Base-by-base conservation (phyloP, 768 basidiomycete genomes). In the Hypholoma sublateritium region DNA sequence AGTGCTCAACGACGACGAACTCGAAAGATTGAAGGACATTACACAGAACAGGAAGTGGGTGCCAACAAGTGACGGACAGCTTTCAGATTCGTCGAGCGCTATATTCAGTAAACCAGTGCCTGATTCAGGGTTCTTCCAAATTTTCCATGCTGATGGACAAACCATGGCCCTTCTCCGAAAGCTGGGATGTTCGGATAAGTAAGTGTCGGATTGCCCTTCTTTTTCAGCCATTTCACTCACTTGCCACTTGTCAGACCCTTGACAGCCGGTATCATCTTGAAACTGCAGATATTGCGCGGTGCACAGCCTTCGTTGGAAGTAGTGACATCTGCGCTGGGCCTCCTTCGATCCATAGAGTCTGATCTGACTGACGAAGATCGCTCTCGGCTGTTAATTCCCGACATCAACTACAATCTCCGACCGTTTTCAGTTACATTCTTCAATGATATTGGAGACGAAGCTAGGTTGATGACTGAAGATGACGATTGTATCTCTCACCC, bases 181-280 rank as follows among this genome's bases (percentile, higher is more conserved):
- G 3, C 70, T 79, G 69, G 79, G 78, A 17, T 80, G 79, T 60
- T 59, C 63, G 0, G 68, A 78, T 19, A 65, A 61, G 79, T 79
- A 57, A 21, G 67, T 59, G 17, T 21, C n/a, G 11, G 44, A 24
- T 56, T 3, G 19, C 35, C 24, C 0, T 2, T 32, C 3, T 41
- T 21, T 11, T 34, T 53, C 19, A 16, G 12, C 36, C 9, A 9
- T 35, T 12, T 37, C 59, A 42, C 34, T 43, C 11, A 1, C 16
- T 52, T 34, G 24, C 42, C 9, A 19, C 6, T 13, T 25, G 8
- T 21, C 5, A 77, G 77, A 13, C 76, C 77, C 1, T 68, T 71
- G 0, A 62, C 64, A 1, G 45, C 56, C 24, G 65, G 70, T 1
- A 69, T 77, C 21, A 28, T 70, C 12, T 41, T 19, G 1, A 71